Evolutionary conservation across 1,284 basidiomycete genomes (phyloP).

Genomic region (Cutaneotrichosporon mucoides): DNA sequence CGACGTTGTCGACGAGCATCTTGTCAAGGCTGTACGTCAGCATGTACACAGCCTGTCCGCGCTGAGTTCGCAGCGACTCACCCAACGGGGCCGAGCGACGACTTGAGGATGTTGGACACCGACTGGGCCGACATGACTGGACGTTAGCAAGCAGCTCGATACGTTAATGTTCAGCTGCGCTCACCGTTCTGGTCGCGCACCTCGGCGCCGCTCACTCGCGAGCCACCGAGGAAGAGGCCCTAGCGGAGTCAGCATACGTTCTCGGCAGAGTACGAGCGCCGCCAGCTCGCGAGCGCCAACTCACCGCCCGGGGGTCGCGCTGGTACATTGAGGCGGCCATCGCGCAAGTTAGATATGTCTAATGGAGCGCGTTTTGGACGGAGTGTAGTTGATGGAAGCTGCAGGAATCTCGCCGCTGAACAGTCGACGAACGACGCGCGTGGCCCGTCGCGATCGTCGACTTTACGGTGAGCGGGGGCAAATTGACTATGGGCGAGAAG

Average conservation of each 20-base stretch:
- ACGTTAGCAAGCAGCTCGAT: not conserved
- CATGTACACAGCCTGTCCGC: too few relatives aligned
- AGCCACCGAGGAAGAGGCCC: slow-evolving; percentile 88
- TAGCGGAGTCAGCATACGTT: slow-evolving; percentile 23
- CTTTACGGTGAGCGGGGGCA: slow-evolving; percentile 2
- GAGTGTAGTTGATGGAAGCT: slow-evolving; percentile 12
- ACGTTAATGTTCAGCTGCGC: slow-evolving; percentile 19
- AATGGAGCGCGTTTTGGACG: not conserved
- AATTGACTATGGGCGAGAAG: not conserved
- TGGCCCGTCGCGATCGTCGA: not conserved
- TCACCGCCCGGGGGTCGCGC: slow-evolving; percentile 48
- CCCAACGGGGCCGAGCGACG: slow-evolving; percentile 86
- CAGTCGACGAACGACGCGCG: slow-evolving; percentile 4
- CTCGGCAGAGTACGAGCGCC: too few relatives aligned
- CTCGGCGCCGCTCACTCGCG: slow-evolving; percentile 89
- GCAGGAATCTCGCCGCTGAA: slow-evolving; percentile 6
- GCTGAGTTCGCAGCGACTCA: slow-evolving; percentile 16
- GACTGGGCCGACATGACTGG: slow-evolving; percentile 90
- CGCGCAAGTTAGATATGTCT: slow-evolving; percentile 7
- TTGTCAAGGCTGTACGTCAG: slow-evolving; percentile 67
- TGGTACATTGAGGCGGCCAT: slow-evolving; percentile 51
- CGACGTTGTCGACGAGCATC: slow-evolving; percentile 98
- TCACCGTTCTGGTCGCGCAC: slow-evolving; percentile 94
- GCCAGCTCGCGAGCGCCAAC: slow-evolving; percentile 11
- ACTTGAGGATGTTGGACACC: slow-evolving; percentile 97